These are phyloP conservation scores for Pugionium dolabratum DNA, from an alignment of 345 rosid genomes.

Conservation along the genomic window DNA sequence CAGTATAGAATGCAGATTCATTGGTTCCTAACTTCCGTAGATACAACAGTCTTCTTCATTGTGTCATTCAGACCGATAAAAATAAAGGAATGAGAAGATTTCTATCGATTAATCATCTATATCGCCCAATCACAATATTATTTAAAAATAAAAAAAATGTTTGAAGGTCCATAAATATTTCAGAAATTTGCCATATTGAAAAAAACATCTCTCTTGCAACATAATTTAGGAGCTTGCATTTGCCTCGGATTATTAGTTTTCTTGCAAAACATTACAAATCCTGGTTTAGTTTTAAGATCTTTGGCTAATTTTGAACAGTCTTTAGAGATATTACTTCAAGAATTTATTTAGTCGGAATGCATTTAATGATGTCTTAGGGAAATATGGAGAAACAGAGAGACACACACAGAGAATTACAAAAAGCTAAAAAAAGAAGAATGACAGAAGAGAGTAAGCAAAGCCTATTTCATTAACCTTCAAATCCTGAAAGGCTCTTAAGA, in stretches of 20 bases:
- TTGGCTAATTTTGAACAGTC: slow-evolving; percentile 4
- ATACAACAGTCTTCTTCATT: slow-evolving; percentile 76
- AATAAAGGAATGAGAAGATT: slow-evolving; percentile 77
- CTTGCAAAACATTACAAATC: slow-evolving; percentile 22
- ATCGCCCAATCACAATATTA: no score
- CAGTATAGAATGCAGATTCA: slow-evolving; percentile 99
- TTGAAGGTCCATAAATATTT: no score
- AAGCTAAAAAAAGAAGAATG: slow-evolving; percentile 37
- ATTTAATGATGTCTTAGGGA: slow-evolving; percentile 18
- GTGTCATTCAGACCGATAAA: slow-evolving; percentile 74
- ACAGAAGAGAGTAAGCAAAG: slow-evolving; percentile 93
- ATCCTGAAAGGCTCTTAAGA: slow-evolving; percentile 31
- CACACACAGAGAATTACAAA: slow-evolving; percentile 22
- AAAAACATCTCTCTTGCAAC: no score
- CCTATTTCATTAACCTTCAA: slow-evolving; percentile 19
- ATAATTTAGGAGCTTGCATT: no score
- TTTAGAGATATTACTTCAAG: slow-evolving; percentile 13
- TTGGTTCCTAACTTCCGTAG: slow-evolving; percentile 61
- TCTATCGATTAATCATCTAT: no score
- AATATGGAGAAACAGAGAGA: slow-evolving; percentile 31
- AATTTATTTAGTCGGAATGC: slow-evolving; percentile 13
- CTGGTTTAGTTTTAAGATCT: slow-evolving; percentile 8
- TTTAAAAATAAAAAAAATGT: no score
- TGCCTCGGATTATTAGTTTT: no score
- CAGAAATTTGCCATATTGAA: no score